A percentile compares a stretch with the other conserved stretches of the same genome.
These are phyloP conservation scores for Boletellus ananas DNA, from an alignment of 768 basidiomycete genomes.

Conservation along the genomic window DNA sequence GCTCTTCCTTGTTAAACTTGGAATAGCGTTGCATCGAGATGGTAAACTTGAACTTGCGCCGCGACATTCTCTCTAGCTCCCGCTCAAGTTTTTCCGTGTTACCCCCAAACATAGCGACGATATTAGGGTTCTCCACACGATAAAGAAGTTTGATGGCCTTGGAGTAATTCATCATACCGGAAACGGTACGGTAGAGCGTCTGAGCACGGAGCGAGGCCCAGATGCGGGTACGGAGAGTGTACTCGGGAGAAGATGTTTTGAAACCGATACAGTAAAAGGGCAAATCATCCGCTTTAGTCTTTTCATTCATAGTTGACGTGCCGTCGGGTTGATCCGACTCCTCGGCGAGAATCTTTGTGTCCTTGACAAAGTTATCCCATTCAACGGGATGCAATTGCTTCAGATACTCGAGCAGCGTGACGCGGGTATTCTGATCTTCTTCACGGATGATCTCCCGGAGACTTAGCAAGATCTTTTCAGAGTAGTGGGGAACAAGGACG, in stretches of 20 bases:
- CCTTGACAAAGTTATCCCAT: constrained; percentile 99
- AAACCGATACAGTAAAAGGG: constrained; percentile 99
- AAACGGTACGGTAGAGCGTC: constrained; percentile 97
- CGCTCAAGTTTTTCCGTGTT: constrained; percentile 95
- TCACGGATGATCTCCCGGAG: constrained; percentile 98
- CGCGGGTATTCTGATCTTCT: constrained; percentile 94
- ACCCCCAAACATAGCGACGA: constrained; percentile 93
- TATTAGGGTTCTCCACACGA: constrained; percentile 97
- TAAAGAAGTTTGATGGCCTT: constrained; percentile 99
- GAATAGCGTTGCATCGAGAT: constrained; percentile 99
- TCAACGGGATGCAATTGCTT: constrained; percentile 98
- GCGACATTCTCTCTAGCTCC: constrained; percentile 94
- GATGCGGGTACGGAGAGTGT: constrained; percentile 96
- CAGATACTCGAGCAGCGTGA: constrained; percentile 94
- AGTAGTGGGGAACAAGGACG: constrained; percentile 98
- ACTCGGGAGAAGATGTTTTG: constrained; percentile 98
- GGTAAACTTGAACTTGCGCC: constrained; percentile 97
- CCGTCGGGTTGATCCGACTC: constrained; percentile 67
- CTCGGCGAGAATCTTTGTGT: constrained; percentile 97
- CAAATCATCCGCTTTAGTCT: constrained; percentile 84
- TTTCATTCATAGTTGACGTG: constrained; percentile 60
- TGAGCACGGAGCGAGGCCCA: constrained; percentile 99
- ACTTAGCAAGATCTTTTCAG: constrained; percentile 96
- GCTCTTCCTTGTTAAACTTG: constrained; percentile 99
- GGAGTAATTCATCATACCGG: constrained; percentile 99